Evolutionary conservation across 306 rosid species (phyloP), one percentile per base, ranked within the genome.

Genomic region (Lablab purpureus): DNA sequence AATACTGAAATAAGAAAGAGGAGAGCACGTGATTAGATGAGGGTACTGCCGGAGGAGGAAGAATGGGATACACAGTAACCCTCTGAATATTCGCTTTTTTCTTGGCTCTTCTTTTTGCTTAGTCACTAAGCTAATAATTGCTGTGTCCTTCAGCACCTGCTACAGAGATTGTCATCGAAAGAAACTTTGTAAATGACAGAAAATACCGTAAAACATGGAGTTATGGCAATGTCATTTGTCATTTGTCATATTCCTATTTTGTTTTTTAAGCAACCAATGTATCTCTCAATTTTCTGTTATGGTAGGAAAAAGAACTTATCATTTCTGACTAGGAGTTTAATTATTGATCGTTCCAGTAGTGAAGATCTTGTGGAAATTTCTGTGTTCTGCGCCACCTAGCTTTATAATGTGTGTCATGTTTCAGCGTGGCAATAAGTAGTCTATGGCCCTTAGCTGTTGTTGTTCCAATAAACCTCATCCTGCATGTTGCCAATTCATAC

Each of bases 381-480:
- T 67, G 34, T 6, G 22, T 67, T 67, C 72, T 67, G 72, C 17
- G 15, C 32, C 52, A 67, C 2, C 72, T 40, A 10, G 52, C 72
- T 67, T 41, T 41, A 67, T 67, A 40, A 67, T 67, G 30, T 19
- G 11, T 36, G n/a, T 2, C 30, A 36, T 65, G 34, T 67, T 67
- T 67, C 72, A 67, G 52, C 52, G 49, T 21, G 19, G 52, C 34
- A 67, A 67, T 67, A 67, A 67, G 72, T 67, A 66, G 40, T 66
- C 71, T 41, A 40, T 67, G 72, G 52, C 52, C 17, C 52, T 67
- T 67, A 21, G 71, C 50, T 65, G 2, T 37, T 65, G 50, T 18
- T 65, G 19, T n/a, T 12, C 23, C 34, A 40, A 66, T 40, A 49
- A 49, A 49, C 67, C 43, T 28, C 12, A 14, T 62, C 43, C n/a